Evolutionary conservation across 306 rosid species (phyloP), one percentile per base, ranked within the genome.

Genomic region (Morella rubra): DNA sequence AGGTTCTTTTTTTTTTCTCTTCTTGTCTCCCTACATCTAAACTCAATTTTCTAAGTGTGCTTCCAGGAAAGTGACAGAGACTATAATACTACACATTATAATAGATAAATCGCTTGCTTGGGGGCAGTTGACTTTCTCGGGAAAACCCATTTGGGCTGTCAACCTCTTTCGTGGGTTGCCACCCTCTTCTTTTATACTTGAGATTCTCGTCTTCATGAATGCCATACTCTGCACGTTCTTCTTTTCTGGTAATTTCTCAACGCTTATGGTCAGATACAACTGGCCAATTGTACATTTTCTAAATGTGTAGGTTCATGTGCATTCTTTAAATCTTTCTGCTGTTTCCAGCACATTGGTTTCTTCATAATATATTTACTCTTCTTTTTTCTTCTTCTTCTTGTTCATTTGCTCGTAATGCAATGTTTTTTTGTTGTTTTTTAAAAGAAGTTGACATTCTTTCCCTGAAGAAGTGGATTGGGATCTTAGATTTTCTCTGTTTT

Each of bases 81-180:
- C 13, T 50, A 44, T 5, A 42, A 61, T 60, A 24, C 73, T 59
- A 37, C 11, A 20, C 16, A 37, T 66, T 69, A 19, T 60, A 69
- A 40, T 51, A 77, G 55, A 37, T 69, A 20, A 74, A 80, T 82
- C 80, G 79, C 82, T 82, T 81, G 82, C 83, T 71, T 60, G 16
- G 51, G 60, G 51, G 56, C 71, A 68, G 80, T 88, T 87, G 91
- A 87, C 91, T 89, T 87, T 71, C 72, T 82, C n/a, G 54, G 51
- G 85, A 62, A 71, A 79, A 73, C 81, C 78, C 84, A 85, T 81
- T 84, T 79, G 53, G 71, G 64, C 66, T 83, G 86, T 79, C 78
- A 76, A 68, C 79, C 71, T 54, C 78, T 77, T 83, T 83, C 78
- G 64, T 73, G 73, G 79, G 77, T 80, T 44, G 61, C 82, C 87